A percentile compares a stretch with the other conserved stretches of the same genome.
Evolutionary conservation across 78 protist genomes (phyloP).

Genomic region (Chrysochromulina tobinii): DNA sequence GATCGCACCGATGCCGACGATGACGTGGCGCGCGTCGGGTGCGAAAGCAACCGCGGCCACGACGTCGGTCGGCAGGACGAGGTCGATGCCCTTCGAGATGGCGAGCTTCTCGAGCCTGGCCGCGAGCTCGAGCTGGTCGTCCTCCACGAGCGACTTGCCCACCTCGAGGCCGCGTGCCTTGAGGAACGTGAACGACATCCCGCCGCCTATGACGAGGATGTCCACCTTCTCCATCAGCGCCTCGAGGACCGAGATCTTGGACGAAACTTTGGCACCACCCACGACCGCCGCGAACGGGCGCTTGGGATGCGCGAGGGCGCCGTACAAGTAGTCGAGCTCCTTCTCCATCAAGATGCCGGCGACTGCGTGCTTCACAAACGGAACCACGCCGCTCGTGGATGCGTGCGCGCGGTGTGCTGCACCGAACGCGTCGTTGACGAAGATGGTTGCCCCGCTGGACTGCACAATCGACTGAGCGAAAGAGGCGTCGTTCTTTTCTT

Average conservation of each 20-base stretch:
- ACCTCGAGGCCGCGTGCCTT: conserved; percentile 64
- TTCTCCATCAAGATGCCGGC: conserved; percentile 71
- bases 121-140: conserved; percentile 61
- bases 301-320: conserved; percentile 49
- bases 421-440: conserved; percentile 70
- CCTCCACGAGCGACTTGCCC: conserved; percentile 70
- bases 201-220: conserved; percentile 77
- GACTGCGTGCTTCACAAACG: conserved; percentile 43
- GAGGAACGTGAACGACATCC: conserved; percentile 80
- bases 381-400: conserved; percentile 70
- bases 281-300: conserved; percentile 78
- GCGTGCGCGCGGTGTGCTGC: conserved; percentile 84
- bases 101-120: conserved; percentile 44
- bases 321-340: conserved; percentile 73
- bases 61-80: conserved; percentile 68
- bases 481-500: conserved; percentile 56
- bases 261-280: conserved; percentile 66
- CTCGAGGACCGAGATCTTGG: conserved; percentile 57
- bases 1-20: conserved; percentile 37
- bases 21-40: conserved; percentile 51
- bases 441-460: conserved; percentile 27
- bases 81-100: conserved; percentile 41
- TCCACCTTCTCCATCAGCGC: conserved; percentile 65
- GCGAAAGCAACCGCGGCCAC: conserved; percentile 47
- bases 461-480: conserved; percentile 61